Conservation (phyloP, 164 flowering plant genomes). For the Kalanchoe fedtschenkoi region DNA sequence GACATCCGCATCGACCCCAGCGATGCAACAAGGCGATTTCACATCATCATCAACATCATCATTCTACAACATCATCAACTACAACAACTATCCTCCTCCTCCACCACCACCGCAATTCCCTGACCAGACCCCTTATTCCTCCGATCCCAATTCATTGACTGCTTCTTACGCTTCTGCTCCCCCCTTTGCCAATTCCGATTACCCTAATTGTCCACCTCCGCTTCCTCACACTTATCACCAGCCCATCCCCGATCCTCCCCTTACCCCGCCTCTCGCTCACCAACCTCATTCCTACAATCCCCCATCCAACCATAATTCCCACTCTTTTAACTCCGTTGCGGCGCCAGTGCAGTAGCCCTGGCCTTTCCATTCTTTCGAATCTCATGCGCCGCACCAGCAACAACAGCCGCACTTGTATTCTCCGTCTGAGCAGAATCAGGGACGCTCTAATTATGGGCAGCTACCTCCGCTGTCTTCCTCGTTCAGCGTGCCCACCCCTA, state of each 20-base stretch:
- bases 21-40: slow-evolving; percentile 51
- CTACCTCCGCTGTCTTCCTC: slow-evolving; percentile 12
- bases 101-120: slow-evolving; percentile 17
- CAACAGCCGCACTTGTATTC: slow-evolving; percentile 26
- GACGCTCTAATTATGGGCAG: slow-evolving; percentile 19
- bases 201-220: slow-evolving; percentile 17
- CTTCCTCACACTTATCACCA: slow-evolving; percentile 26
- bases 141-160: slow-evolving; percentile 12
- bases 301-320: neutral
- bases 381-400: slow-evolving; percentile 22
- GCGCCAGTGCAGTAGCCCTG: slow-evolving; percentile 8
- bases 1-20: slow-evolving; percentile 8
- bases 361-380: slow-evolving; percentile 26
- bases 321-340: too few species aligned
- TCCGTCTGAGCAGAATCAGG: slow-evolving; percentile 43
- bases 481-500: slow-evolving; percentile 14
- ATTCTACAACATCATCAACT: slow-evolving; percentile 13
- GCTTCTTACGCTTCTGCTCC: slow-evolving; percentile 77
- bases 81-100: slow-evolving; percentile 17
- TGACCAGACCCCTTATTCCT: neutral
- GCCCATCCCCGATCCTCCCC: slow-evolving; percentile 26
- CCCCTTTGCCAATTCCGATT: slow-evolving; percentile 39
- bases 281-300: slow-evolving; percentile 21
- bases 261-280: slow-evolving; percentile 12
- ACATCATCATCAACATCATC: slow-evolving; percentile 12